These are phyloP conservation scores for Candida pseudofarinosa DNA, from an alignment of 805 yeast species.

Conservation along the genomic window DNA sequence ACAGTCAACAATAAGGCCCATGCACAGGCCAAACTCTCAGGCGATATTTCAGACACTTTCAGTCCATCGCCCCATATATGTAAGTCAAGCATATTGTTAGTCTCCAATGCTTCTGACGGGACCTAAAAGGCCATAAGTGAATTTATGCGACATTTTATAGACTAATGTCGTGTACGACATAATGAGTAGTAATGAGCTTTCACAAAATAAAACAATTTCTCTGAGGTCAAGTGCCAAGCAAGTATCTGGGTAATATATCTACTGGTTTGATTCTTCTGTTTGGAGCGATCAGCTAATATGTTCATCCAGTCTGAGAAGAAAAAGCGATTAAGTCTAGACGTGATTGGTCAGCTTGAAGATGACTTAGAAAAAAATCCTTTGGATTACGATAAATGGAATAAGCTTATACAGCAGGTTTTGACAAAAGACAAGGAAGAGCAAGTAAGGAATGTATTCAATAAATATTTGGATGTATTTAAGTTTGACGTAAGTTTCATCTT, in stretches of 20 bases:
- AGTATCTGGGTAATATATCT: neutral
- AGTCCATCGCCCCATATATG: slow-evolving; percentile 53
- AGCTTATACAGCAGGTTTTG: slow-evolving; percentile 46
- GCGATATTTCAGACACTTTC: slow-evolving; percentile 43
- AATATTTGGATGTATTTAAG: slow-evolving; percentile 62
- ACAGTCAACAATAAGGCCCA: slow-evolving; percentile 35
- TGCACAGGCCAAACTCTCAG: slow-evolving; percentile 47
- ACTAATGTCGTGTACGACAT: neutral
- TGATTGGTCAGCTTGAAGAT: slow-evolving; percentile 57
- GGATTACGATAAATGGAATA: slow-evolving; percentile 54
- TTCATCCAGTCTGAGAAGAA: slow-evolving; percentile 13
- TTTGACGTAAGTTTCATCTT: slow-evolving; percentile 42
- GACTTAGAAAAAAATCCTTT: slow-evolving; percentile 48
- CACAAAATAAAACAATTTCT: neutral
- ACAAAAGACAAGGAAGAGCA: slow-evolving; percentile 56
- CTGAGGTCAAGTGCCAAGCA: neutral
- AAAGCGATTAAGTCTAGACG: slow-evolving; percentile 38
- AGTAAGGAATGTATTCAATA: slow-evolving; percentile 54
- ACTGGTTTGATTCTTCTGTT: neutral
- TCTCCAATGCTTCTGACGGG: neutral
- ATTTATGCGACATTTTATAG: neutral
- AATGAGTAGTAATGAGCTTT: neutral
- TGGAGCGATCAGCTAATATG: slow-evolving; percentile 1
- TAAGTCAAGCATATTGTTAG: slow-evolving; percentile 9
- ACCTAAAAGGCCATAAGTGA: neutral